These are phyloP conservation scores for Xylaria sp. DNA, from an alignment of 2,329 filamentous ascomycete genomes.

Conservation along the genomic window DNA sequence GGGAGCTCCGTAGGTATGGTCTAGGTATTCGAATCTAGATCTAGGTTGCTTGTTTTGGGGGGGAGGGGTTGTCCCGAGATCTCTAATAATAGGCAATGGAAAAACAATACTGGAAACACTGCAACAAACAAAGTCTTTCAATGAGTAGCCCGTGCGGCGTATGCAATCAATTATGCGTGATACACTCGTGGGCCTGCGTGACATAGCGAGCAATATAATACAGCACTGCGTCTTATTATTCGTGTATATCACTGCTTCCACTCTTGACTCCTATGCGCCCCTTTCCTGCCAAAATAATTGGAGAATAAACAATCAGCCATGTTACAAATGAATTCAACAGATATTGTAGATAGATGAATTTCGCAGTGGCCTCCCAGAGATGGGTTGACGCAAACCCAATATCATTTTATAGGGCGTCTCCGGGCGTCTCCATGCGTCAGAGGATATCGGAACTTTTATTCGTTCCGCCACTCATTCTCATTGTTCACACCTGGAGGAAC, in stretches of 20 bases:
- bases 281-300: neutral
- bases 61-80: too few relatives aligned
- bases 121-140: neutral
- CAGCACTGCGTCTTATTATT: conserved; percentile 11
- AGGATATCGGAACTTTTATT: conserved; percentile 21
- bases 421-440: neutral
- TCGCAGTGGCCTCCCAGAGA: neutral
- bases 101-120: neutral
- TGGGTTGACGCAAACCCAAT: neutral
- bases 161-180: conserved; percentile 5
- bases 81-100: neutral
- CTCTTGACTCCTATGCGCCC: conserved; percentile 21
- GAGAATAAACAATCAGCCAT: neutral
- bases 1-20: too few relatives aligned
- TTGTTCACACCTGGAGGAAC: conserved; percentile 42
- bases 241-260: neutral
- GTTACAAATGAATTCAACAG: conserved; percentile 3
- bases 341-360: conserved; percentile 1
- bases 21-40: neutral
- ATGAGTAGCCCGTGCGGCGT: neutral
- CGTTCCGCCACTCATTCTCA: conserved; percentile 47
- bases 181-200: neutral
- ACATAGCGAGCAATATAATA: conserved; percentile 19
- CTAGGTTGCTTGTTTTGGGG: too few relatives aligned
- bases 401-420: neutral